Base-by-base conservation (phyloP, 176 grass and related monocot species). In the Cenchrus fungigraminus region DNA sequence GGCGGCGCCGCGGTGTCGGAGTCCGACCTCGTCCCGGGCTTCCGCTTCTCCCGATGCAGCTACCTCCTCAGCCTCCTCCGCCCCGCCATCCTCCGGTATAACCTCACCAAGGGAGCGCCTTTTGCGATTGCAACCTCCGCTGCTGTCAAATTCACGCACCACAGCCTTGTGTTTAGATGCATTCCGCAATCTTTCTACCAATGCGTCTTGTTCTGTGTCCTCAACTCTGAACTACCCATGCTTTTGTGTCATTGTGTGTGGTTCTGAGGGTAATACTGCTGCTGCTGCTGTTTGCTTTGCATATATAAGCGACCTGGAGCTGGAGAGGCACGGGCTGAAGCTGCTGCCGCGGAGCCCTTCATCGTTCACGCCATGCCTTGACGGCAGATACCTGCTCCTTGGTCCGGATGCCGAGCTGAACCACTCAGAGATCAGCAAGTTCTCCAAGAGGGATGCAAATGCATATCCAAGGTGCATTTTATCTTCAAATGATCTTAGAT, bases 31-130 rank as follows among this genome's bases (percentile, higher is more conserved):
- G 93, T 94, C 64, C 97, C 88, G 0, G 93, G 91, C 32, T 98
- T 98, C 88, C 89, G 84, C 60, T 98, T 95, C 89, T 98, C 93
- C 76, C 91, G 91, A 28, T 95, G 97, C 71, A 98, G 97, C 86
- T 94, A 95, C 72, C 97, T 94, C 86, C 89, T 89, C 65, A 97
- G 94, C 82, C 91, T 97, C 73, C 94, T 97, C 82, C 94, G 94
- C 58, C 93, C 97, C 69, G 72, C 93, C 65, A 81, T 94, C 19
- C 84, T 98, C 71, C 86, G 74, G 88, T 91, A 25, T 25, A 75
- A 29, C 15, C 17, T 13, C 51, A 61, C 37, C 50, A 67, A 70
- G 73, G 31, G 22, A 65, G 17, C 15, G 53, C 50, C 16, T 28
- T 56, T 71, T 50, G 51, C 58, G 42, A 67, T 59, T 34, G 9